Conservation (phyloP, 805 yeast species). For the Spencermartinsiella europaea region DNA sequence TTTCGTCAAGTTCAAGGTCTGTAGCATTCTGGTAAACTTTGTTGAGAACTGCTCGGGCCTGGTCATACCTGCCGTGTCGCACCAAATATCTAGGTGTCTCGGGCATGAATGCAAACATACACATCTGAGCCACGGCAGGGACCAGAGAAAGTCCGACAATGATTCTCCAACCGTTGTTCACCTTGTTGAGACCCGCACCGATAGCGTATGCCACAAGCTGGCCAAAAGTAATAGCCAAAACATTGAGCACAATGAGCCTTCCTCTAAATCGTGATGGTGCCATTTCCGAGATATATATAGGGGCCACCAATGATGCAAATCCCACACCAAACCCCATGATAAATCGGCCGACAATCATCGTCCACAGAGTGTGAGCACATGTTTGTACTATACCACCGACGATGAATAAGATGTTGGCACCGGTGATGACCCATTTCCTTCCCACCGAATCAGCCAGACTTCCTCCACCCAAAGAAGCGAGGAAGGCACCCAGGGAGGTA, state of each 20-base stretch:
- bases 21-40: conserved; percentile 61
- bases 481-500: conserved; percentile 86
- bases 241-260: conserved; percentile 80
- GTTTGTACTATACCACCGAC: conserved; percentile 83
- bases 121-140: conserved; percentile 76
- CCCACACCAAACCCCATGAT: conserved; percentile 97
- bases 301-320: conserved; percentile 89
- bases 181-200: conserved; percentile 67
- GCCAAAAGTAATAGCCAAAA: conserved; percentile 89
- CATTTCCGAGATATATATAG: conserved; percentile 83
- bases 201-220: conserved; percentile 91
- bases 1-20: conserved; percentile 57
- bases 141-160: conserved; percentile 86
- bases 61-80: conserved; percentile 57
- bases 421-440: conserved; percentile 76
- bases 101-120: conserved; percentile 77
- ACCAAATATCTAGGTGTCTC: conserved; percentile 93
- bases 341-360: conserved; percentile 87
- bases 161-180: conserved; percentile 86
- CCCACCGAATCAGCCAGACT: conserved; percentile 77
- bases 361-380: conserved; percentile 77
- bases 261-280: conserved; percentile 93
- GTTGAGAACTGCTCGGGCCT: conserved; percentile 61
- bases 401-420: conserved; percentile 75
- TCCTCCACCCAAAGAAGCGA: conserved; percentile 78